phyloP scores from a whole-genome alignment of 306 rosid genomes.

The Canavalia gladiata region DNA sequence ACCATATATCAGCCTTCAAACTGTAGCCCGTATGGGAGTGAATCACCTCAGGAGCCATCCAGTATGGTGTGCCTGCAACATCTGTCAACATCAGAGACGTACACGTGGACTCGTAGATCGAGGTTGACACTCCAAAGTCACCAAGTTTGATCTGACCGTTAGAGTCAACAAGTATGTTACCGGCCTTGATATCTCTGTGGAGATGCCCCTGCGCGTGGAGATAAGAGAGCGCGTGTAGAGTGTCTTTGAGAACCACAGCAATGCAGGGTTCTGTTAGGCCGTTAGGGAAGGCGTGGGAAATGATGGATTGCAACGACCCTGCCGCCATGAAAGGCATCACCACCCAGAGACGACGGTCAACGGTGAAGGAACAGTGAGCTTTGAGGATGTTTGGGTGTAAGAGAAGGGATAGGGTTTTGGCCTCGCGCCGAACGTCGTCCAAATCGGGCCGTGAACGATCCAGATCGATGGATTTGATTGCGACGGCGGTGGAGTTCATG shows the following conservation, averaged over 20 bases:
- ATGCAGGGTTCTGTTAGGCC: constrained; percentile 68
- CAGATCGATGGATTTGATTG: constrained; percentile 75
- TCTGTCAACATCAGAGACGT: constrained; percentile 57
- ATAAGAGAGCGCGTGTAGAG: constrained; percentile 61
- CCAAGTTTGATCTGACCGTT: constrained; percentile 63
- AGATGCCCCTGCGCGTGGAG: constrained; percentile 79
- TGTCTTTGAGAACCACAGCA: constrained; percentile 61
- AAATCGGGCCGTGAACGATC: constrained; percentile 57
- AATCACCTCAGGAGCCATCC: constrained; percentile 83
- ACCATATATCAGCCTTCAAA: constrained; percentile 77
- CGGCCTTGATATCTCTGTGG: constrained; percentile 74
- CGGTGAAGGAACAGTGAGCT: constrained; percentile 73
- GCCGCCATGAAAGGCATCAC: constrained; percentile 80
- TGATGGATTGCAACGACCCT: constrained; percentile 70
- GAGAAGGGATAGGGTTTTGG: constrained; percentile 59
- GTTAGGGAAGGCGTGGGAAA: constrained; percentile 57
- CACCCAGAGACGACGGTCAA: constrained; percentile 66
- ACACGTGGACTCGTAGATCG: constrained; percentile 57
- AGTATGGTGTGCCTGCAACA: constrained; percentile 67
- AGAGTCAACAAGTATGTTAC: constrained; percentile 68
- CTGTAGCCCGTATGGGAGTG: constrained; percentile 68
- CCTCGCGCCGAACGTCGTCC: constrained; percentile 60
- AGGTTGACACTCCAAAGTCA: constrained; percentile 67
- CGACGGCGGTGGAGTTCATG: constrained; percentile 58
- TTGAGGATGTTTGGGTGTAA: constrained; percentile 71